Conservation (phyloP, 75 land plant genomes). For the Selaginella moellendorffii region DNA sequence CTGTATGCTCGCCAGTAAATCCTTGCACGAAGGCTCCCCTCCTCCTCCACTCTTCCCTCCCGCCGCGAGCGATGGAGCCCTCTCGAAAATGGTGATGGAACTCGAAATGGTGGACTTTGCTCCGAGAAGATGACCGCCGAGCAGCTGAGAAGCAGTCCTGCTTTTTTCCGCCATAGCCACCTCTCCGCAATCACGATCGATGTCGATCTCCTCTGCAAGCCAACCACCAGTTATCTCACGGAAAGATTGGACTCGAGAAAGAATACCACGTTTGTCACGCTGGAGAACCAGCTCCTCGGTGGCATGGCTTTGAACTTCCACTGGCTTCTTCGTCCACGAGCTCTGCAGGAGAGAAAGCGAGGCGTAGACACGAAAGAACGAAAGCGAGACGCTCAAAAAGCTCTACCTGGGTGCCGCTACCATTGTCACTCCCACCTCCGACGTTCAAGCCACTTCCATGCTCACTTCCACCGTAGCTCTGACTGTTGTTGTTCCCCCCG, state of each 20-base stretch:
- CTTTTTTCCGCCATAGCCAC: too few relatives aligned
- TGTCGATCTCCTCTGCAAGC: too few relatives aligned
- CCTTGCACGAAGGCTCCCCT: neutral
- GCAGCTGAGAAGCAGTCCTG: neutral
- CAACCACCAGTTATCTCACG: too few relatives aligned
- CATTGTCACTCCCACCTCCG: conserved; percentile 80
- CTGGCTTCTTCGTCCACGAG: conserved; percentile 66
- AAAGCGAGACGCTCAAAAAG: neutral
- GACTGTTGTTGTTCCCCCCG: conserved; percentile 21
- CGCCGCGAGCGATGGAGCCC: neutral
- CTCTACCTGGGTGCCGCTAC: conserved; percentile 82
- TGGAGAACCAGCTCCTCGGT: too few relatives aligned
- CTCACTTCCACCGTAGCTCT: conserved; percentile 48
- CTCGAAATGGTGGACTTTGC: neutral
- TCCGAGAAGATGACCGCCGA: too few relatives aligned
- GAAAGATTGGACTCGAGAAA: too few relatives aligned
- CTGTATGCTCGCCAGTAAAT: neutral
- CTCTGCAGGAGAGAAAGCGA: conserved; percentile 22
- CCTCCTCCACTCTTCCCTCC: neutral
- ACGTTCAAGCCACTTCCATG: conserved; percentile 46
- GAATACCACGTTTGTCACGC: too few relatives aligned
- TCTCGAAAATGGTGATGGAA: neutral
- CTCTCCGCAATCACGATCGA: too few relatives aligned
- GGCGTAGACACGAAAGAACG: too few relatives aligned
- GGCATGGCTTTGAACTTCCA: conserved; percentile 48